A percentile compares a stretch with the other conserved stretches of the same genome.
Evolutionary conservation across 495 filamentous ascomycete genomes (phyloP).

Genomic region (Viridothelium virens): DNA sequence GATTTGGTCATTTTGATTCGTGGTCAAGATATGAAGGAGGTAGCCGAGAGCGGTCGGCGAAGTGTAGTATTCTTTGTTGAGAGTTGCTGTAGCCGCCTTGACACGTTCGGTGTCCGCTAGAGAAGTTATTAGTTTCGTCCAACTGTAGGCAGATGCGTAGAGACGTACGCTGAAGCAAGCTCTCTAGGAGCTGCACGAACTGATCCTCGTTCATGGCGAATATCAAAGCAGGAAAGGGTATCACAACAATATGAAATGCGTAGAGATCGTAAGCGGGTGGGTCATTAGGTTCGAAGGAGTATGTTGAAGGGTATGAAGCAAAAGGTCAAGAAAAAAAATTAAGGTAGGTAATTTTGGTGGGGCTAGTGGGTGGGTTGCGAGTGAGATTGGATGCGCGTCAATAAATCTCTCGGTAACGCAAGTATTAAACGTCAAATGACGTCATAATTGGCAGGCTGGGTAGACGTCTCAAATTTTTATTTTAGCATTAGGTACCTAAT

Average conservation of each 20-base stretch:
- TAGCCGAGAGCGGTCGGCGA: slow-evolving; percentile 72
- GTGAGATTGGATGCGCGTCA: too few species aligned
- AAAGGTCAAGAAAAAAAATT: too few species aligned
- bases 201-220: slow-evolving; percentile 40
- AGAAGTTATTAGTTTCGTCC: not conserved
- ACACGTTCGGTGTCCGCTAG: slow-evolving; percentile 70
- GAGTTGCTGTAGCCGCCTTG: slow-evolving; percentile 79
- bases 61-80: slow-evolving; percentile 86
- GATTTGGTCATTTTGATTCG: slow-evolving; percentile 60
- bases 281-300: not conserved
- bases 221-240: not conserved
- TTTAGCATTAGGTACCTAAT: too few species aligned
- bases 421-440: too few species aligned
- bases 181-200: slow-evolving; percentile 41
- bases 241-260: not conserved
- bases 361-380: too few species aligned
- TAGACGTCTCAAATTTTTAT: too few species aligned
- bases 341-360: too few species aligned
- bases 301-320: too few species aligned
- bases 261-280: not conserved
- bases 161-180: slow-evolving; percentile 40
- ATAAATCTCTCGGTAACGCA: too few species aligned
- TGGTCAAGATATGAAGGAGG: slow-evolving; percentile 76
- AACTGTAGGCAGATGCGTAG: not conserved
- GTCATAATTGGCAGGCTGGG: too few species aligned